Conservation (phyloP, 2,329 filamentous ascomycete genomes). For the Colletotrichum sp. region DNA sequence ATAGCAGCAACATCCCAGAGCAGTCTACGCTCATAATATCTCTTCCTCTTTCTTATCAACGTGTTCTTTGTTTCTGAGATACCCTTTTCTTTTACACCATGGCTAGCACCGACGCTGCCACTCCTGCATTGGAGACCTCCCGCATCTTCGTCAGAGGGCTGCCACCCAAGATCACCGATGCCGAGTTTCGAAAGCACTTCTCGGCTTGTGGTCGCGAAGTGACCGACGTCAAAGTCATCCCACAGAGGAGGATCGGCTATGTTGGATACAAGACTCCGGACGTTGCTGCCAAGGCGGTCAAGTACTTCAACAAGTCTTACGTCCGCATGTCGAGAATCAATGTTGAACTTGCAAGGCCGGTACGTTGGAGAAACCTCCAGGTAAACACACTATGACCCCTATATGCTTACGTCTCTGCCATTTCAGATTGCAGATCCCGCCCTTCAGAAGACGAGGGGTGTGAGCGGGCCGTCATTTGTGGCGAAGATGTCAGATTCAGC, state of each 20-base stretch:
- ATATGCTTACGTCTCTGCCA: slow-evolving; percentile 3
- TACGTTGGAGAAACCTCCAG: neutral
- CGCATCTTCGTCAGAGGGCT: slow-evolving; percentile 81
- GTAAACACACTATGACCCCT: neutral
- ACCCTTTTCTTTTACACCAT: slow-evolving; percentile 24
- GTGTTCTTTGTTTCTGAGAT: slow-evolving; percentile 14
- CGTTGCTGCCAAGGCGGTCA: slow-evolving; percentile 82
- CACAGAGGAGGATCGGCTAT: slow-evolving; percentile 91
- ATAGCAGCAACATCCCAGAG: slow-evolving; percentile 8
- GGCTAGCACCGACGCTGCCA: slow-evolving; percentile 16
- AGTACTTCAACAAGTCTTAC: slow-evolving; percentile 94
- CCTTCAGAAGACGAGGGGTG: slow-evolving; percentile 29
- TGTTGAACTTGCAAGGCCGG: slow-evolving; percentile 84
- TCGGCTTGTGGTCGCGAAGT: slow-evolving; percentile 72
- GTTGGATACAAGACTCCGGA: slow-evolving; percentile 88
- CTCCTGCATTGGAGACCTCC: slow-evolving; percentile 60
- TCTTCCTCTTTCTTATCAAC: slow-evolving; percentile 1
- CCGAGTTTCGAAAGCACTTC: slow-evolving; percentile 90
- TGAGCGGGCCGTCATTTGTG: neutral
- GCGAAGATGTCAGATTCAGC: slow-evolving; percentile 16
- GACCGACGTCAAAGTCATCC: slow-evolving; percentile 91
- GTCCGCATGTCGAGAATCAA: slow-evolving; percentile 94
- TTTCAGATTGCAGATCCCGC: slow-evolving; percentile 46
- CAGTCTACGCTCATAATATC: slow-evolving; percentile 6
- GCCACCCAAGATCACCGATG: slow-evolving; percentile 83